phyloP scores from a whole-genome alignment of 1,284 basidiomycete genomes.

The Peniophora sp. region DNA sequence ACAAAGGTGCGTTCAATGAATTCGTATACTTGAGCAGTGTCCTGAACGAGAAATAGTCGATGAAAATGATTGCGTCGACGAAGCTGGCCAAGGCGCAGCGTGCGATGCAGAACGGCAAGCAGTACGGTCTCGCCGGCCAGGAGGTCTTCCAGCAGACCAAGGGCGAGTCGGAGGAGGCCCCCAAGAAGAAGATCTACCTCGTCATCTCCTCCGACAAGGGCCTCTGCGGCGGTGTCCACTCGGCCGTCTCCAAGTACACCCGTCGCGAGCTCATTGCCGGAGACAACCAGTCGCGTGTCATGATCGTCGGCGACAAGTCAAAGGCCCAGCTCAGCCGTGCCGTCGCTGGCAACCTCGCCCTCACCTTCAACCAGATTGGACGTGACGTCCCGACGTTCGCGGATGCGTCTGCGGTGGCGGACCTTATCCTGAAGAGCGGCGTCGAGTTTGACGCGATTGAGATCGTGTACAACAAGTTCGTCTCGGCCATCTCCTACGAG shows the following conservation, averaged over 20 bases:
- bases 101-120: conserved; percentile 91
- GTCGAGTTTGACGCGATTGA: conserved; percentile 86
- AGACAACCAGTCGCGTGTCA: conserved; percentile 57
- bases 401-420: conserved; percentile 91
- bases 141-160: conserved; percentile 78
- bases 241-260: conserved; percentile 88
- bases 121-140: conserved; percentile 92
- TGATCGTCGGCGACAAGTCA: conserved; percentile 96
- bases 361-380: conserved; percentile 98
- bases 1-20: conserved; percentile 69
- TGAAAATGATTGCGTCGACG: conserved; percentile 99
- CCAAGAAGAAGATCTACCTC: conserved; percentile 79
- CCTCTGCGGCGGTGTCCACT: conserved; percentile 99
- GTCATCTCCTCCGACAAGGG: conserved; percentile 98
- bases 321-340: conserved; percentile 85
- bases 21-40: too few relatives aligned
- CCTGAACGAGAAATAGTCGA: conserved; percentile 59
- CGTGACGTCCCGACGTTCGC: conserved; percentile 96
- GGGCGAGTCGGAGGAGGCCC: conserved; percentile 52
- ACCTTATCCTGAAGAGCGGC: conserved; percentile 84
- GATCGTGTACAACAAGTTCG: conserved; percentile 93
- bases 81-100: conserved; percentile 94
- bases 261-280: conserved; percentile 56
- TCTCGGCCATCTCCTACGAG: conserved; percentile 93
- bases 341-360: conserved; percentile 59